phyloP scores from a whole-genome alignment of 768 basidiomycete species.

The Pleurotus pulmonarius region DNA sequence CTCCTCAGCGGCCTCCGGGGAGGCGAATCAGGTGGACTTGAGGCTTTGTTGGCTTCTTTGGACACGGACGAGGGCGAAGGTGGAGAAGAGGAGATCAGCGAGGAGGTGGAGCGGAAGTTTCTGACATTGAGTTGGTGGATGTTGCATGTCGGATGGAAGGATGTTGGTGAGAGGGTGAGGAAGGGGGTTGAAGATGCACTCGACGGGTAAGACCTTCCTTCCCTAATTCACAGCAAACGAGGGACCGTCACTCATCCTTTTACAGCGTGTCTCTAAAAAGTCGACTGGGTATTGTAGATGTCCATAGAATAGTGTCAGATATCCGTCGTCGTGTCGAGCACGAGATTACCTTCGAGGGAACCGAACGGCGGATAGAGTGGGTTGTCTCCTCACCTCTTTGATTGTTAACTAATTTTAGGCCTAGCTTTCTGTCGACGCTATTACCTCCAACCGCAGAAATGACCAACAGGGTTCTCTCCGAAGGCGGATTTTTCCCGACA shows the following conservation, averaged over 20 bases:
- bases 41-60: neutral
- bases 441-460: slow-evolving; percentile 73
- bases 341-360: slow-evolving; percentile 59
- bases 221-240: too few relatives aligned
- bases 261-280: slow-evolving; percentile 79
- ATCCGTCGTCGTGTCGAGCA: slow-evolving; percentile 76
- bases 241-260: neutral
- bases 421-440: slow-evolving; percentile 69
- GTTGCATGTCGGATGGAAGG: slow-evolving; percentile 88
- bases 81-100: slow-evolving; percentile 33
- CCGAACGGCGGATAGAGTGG: slow-evolving; percentile 53
- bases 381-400: slow-evolving; percentile 15
- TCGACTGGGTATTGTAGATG: slow-evolving; percentile 65
- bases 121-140: slow-evolving; percentile 93
- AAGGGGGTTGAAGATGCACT: slow-evolving; percentile 80
- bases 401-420: neutral
- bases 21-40: slow-evolving; percentile 16
- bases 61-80: slow-evolving; percentile 17
- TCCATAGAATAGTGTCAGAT: slow-evolving; percentile 65
- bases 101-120: slow-evolving; percentile 75
- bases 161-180: slow-evolving; percentile 69
- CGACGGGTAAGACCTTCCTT: slow-evolving; percentile 56
- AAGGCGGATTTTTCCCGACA: slow-evolving; percentile 45
- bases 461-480: slow-evolving; percentile 62
- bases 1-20: slow-evolving; percentile 23